Evolutionary conservation across 1,284 basidiomycete genomes (phyloP), one percentile per base, ranked within the genome.

Genomic region (Tetrapyrgos nigripes): DNA sequence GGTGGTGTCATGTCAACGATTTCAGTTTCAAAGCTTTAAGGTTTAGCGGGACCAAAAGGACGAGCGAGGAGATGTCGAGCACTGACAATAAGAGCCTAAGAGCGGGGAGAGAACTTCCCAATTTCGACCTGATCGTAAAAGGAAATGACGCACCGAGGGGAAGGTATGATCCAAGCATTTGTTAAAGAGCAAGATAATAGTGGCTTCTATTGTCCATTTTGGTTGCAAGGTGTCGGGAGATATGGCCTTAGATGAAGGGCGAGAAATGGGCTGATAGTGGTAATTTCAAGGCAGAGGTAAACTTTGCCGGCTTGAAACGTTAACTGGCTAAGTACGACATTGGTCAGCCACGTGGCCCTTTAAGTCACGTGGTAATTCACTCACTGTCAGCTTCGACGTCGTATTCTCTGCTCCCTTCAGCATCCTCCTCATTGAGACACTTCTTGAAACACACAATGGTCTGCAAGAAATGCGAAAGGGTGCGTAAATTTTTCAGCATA

Each of bases 381-480:
- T 33, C 8, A 8, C 14, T 8, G 31, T 33, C 31, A 8, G 8
- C 31, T 8, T 53, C 60, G 44, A 55, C 29, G 21, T 31, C 55
- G 40, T 33, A 29, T 52, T 26, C 44, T 49, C 54, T 40, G 21
- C 26, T 48, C 13, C 49, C 35, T 49, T 58, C 43, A 29, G 40
- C 27, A 47, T 55, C 55, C 57, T 53, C 50, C 21, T 59, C 60
- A 37, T 47, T 29, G 53, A 48, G 19, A 59, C 50, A 53, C 45
- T 62, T 65, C 68, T 62, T 35, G 49, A 64, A 66, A 62, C 58
- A 62, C 68, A 68, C 66, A 74, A 92, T 92, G 90, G 90, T 92
- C 63, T 92, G 90, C 78, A 80, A 79, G 72, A 87, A 84, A 74
- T 92, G 90, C 74, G 90, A 92, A 76, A 78, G 82, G 74, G 90